Evolutionary conservation across 176 grass and related monocot species (phyloP).

Genomic region (Zoysia japonica): DNA sequence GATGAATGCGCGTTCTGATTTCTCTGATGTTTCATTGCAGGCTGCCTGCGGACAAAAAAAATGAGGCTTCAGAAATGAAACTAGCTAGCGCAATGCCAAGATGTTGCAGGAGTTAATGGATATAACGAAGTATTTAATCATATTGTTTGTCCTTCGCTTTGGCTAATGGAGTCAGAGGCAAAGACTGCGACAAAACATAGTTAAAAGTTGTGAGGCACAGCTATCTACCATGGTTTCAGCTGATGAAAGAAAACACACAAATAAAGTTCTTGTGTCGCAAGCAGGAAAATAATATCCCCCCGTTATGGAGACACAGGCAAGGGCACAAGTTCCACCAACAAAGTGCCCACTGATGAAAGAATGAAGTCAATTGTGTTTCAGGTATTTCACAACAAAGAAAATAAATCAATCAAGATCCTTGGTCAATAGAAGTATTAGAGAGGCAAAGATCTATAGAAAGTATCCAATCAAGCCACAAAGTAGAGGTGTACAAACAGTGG

Average conservation of each 20-base stretch:
- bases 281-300: neutral
- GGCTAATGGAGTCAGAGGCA: neutral
- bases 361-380: neutral
- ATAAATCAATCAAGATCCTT: neutral
- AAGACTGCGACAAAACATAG: constrained; percentile 6
- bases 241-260: neutral
- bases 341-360: neutral
- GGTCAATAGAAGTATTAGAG: neutral
- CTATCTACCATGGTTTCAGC: neutral
- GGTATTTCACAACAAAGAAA: neutral
- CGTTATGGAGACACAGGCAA: neutral
- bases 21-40: constrained; percentile 70
- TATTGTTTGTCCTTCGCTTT: neutral
- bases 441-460: constrained; percentile 24
- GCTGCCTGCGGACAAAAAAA: constrained; percentile 59
- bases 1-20: constrained; percentile 71
- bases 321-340: neutral
- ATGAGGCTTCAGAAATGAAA: constrained; percentile 39
- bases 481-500: neutral
- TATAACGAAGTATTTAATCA: neutral
- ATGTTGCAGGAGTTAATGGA: neutral
- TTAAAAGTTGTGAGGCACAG: neutral
- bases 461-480: neutral
- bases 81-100: constrained; percentile 6
- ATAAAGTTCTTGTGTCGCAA: neutral